Evolutionary conservation across 352 stramenopile genomes (phyloP).

Genomic region (Phytophthora sp.): DNA sequence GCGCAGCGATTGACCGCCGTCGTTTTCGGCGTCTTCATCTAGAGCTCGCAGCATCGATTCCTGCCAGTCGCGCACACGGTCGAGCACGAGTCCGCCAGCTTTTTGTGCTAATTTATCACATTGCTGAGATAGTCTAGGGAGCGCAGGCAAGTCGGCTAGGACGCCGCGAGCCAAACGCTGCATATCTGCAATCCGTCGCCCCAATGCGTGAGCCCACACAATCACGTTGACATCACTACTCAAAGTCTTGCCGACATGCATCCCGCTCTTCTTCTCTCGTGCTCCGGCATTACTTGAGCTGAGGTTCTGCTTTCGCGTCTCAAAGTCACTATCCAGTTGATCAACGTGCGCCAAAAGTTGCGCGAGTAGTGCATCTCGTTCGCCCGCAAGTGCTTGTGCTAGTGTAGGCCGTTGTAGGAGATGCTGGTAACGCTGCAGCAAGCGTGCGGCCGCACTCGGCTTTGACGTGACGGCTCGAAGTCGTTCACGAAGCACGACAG

Average conservation of each 20-base stretch:
- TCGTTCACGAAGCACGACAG: constrained; percentile 78
- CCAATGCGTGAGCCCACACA: constrained; percentile 83
- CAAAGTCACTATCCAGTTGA: constrained; percentile 89
- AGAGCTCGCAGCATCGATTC: constrained; percentile 75
- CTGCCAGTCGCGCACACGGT: constrained; percentile 89
- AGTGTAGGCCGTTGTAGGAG: constrained; percentile 85
- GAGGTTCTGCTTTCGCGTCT: constrained; percentile 46
- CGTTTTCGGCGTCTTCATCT: constrained; percentile 62
- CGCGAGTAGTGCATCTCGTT: constrained; percentile 89
- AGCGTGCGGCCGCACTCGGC: constrained; percentile 67
- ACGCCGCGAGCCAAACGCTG: constrained; percentile 52
- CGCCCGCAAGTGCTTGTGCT: constrained; percentile 68
- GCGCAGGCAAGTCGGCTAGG: constrained; percentile 68
- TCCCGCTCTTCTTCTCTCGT: constrained; percentile 29
- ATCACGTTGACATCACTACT: constrained; percentile 86
- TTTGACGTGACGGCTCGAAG: constrained; percentile 66
- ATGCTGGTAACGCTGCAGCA: constrained; percentile 89
- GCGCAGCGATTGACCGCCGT: constrained; percentile 65
- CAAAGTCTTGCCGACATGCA: constrained; percentile 84
- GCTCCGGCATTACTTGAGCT: constrained; percentile 23
- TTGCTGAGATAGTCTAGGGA: constrained; percentile 57
- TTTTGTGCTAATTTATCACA: constrained; percentile 59
- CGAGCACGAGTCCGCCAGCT: constrained; percentile 69
- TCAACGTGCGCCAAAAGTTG: constrained; percentile 88
- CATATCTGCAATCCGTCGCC: constrained; percentile 64